A percentile compares a stretch with the other conserved stretches of the same genome.
These are phyloP conservation scores for Tuber borchii DNA, from an alignment of 495 filamentous ascomycete species.

Conservation along the genomic window DNA sequence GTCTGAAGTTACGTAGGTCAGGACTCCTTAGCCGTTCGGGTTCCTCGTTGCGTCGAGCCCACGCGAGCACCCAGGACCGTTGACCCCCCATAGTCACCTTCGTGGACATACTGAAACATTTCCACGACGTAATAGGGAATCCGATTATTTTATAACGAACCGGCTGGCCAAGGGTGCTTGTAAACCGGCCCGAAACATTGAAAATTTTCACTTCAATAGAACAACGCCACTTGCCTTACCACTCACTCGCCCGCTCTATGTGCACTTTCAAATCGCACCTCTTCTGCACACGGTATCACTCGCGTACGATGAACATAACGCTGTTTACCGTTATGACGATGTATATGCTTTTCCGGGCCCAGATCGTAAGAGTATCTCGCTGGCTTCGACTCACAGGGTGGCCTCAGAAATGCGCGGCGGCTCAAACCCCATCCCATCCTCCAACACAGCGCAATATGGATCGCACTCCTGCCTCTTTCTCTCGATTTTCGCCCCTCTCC, in stretches of 20 bases:
- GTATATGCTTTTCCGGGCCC: not conserved
- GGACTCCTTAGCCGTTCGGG: not conserved
- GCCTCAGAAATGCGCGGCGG: not conserved
- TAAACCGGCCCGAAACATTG: not conserved
- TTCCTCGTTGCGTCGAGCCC: not conserved
- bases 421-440: not conserved
- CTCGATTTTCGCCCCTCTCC: not conserved
- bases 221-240: not conserved
- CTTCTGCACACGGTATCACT: conserved; percentile 1
- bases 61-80: not conserved
- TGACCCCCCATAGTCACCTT: not conserved
- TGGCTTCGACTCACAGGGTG: not conserved
- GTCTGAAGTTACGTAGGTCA: not conserved
- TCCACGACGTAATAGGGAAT: not conserved
- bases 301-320: not conserved
- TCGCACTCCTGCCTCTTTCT: not conserved
- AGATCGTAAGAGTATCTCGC: not conserved
- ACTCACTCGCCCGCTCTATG: not conserved
- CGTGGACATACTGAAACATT: not conserved
- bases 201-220: not conserved
- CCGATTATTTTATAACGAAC: not conserved
- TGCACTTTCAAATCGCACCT: not conserved
- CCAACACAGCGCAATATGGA: not conserved
- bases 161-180: not conserved
- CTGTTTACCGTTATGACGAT: not conserved